Evolutionary conservation across 768 basidiomycete genomes (phyloP).

Genomic region (Fomitopsis pulvina): DNA sequence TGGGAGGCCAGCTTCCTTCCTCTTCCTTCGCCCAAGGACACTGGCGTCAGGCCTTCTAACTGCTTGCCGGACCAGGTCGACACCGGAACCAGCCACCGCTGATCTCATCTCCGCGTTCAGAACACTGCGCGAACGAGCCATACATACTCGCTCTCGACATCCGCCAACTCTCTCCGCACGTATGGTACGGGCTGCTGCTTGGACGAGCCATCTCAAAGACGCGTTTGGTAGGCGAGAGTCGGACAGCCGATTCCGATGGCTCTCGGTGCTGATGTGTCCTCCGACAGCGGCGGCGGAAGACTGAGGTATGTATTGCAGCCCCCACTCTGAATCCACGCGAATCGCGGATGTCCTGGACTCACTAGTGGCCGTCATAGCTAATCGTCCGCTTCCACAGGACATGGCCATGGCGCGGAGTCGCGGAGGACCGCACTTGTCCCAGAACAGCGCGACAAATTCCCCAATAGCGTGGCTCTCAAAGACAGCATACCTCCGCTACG

Average conservation of each 20-base stretch:
- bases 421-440: too few species aligned
- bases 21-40: background rate
- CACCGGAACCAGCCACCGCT: background rate
- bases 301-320: background rate
- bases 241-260: background rate
- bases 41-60: background rate
- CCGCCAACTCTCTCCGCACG: too few species aligned
- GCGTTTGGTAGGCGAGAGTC: too few species aligned
- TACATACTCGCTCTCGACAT: too few species aligned
- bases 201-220: too few species aligned
- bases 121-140: too few species aligned
- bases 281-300: background rate
- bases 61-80: background rate
- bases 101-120: too few species aligned
- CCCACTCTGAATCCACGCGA: background rate
- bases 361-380: background rate
- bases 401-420: background rate
- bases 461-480: too few species aligned
- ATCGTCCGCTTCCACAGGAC: background rate
- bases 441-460: too few species aligned
- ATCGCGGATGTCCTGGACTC: background rate
- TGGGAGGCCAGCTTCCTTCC: background rate
- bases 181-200: too few species aligned
- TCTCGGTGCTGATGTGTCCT: background rate
- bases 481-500: too few species aligned